Percentiles rank a stretch among this genome's conserved stretches.
phyloP scores from a whole-genome alignment of 2,329 filamentous ascomycete species.

The Nothophaeocryptopus gaeumannii region DNA sequence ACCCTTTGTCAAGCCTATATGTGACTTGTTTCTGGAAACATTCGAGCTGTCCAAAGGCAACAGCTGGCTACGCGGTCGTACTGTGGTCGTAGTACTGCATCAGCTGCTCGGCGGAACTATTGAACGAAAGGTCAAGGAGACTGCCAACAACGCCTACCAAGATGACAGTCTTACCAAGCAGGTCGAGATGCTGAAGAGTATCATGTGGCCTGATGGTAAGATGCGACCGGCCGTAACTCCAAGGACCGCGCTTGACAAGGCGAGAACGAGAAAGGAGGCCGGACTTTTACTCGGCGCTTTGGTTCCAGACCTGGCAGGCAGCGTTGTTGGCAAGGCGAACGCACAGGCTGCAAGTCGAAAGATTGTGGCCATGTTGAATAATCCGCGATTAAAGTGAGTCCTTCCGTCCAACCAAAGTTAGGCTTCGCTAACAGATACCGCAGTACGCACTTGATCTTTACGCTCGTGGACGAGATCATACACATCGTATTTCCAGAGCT shows the following conservation, averaged over 20 bases:
- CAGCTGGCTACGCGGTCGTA: constrained; percentile 93
- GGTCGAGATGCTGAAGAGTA: constrained; percentile 68
- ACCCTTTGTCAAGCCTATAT: constrained; percentile 97
- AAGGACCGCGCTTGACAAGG: constrained; percentile 70
- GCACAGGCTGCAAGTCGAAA: constrained; percentile 85
- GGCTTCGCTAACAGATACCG: constrained; percentile 24
- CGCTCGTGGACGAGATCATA: constrained; percentile 49
- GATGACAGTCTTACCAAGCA: constrained; percentile 78
- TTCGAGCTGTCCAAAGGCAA: constrained; percentile 94
- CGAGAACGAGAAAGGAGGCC: constrained; percentile 79
- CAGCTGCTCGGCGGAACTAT: constrained; percentile 94
- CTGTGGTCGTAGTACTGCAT: constrained; percentile 93
- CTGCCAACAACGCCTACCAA: constrained; percentile 67
- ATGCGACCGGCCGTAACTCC: constrained; percentile 51
- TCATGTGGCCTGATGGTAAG: constrained; percentile 75
- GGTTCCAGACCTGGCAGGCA: constrained; percentile 84
- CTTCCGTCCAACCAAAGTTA: background rate
- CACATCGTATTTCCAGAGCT: constrained; percentile 43
- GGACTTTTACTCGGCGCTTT: constrained; percentile 85
- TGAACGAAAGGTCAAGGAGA: constrained; percentile 89
- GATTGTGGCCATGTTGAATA: constrained; percentile 88
- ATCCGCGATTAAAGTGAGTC: constrained; percentile 79
- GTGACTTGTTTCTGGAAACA: constrained; percentile 91
- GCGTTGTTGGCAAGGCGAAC: constrained; percentile 88
- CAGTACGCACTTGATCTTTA: constrained; percentile 51